phyloP scores from a whole-genome alignment of 2,329 filamentous ascomycete species.

The Aspergillus clavatus region DNA sequence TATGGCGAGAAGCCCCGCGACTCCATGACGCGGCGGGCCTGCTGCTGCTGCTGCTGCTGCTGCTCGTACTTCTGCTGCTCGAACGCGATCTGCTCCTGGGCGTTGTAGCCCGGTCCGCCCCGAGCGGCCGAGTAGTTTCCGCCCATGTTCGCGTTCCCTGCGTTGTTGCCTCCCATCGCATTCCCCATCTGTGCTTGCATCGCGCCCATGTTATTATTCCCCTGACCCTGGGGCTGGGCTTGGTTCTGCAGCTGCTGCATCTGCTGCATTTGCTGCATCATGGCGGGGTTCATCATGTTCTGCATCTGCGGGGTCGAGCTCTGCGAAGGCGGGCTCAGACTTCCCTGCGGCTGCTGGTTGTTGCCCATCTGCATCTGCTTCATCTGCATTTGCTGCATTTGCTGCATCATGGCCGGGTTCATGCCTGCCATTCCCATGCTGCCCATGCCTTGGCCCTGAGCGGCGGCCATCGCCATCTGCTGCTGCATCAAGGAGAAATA shows the following conservation, averaged over 20 bases:
- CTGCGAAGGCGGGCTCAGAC: conserved; percentile 34
- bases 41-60: conserved; percentile 43
- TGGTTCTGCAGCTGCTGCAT: conserved; percentile 52
- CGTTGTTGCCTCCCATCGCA: conserved; percentile 24
- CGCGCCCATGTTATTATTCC: conserved; percentile 13
- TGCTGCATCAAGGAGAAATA: conserved; percentile 95
- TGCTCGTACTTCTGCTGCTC: conserved; percentile 74
- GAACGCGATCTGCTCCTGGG: conserved; percentile 68
- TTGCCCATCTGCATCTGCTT: conserved; percentile 44
- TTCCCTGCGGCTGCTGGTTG: conserved; percentile 27
- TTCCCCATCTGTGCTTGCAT: conserved; percentile 36
- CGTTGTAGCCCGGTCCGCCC: conserved; percentile 56
- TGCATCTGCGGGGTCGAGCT: conserved; percentile 52
- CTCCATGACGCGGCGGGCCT: conserved; percentile 51
- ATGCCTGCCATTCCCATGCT: conserved; percentile 58
- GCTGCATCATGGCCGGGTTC: conserved; percentile 73
- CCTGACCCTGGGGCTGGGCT: conserved; percentile 30
- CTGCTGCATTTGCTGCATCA: conserved; percentile 72
- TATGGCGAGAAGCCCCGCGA: conserved; percentile 40
- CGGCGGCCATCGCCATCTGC: conserved; percentile 61
- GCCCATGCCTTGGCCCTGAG: conserved; percentile 39
- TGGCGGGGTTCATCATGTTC: conserved; percentile 63
- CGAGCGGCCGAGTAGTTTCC: conserved; percentile 43
- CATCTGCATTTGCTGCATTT: conserved; percentile 66
- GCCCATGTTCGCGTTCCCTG: conserved; percentile 36